phyloP scores from a whole-genome alignment of 1,284 basidiomycete species.

The Apiotrichum porosum region DNA sequence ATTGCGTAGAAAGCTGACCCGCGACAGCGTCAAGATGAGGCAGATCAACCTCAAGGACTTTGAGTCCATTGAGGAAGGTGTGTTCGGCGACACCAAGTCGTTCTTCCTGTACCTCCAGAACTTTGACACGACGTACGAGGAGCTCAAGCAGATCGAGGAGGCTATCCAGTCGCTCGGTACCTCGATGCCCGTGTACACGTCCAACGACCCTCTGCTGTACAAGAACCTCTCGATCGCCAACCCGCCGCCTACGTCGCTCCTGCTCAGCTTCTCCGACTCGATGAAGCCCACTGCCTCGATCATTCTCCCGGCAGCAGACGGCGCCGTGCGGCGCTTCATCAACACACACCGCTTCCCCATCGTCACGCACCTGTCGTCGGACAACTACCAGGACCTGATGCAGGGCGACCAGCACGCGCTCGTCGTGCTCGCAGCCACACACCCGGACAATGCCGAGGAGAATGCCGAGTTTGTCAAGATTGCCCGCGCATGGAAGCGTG shows the following conservation, averaged over 20 bases:
- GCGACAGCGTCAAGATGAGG: conserved; percentile 52
- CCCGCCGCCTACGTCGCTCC: conserved; percentile 52
- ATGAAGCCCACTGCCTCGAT: conserved; percentile 34
- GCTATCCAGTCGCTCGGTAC: conserved; percentile 61
- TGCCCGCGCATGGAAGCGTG: conserved; percentile 60
- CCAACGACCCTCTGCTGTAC: conserved; percentile 52
- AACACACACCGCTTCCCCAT: conserved; percentile 64
- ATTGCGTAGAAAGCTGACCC: conserved; percentile 3
- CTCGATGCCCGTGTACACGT: conserved; percentile 60
- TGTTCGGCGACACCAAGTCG: conserved; percentile 47
- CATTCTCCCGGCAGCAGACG: conserved; percentile 29
- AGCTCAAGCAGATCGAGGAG: conserved; percentile 51
- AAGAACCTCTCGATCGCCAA: conserved; percentile 55
- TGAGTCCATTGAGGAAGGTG: conserved; percentile 53
- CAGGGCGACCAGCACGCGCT: conserved; percentile 63
- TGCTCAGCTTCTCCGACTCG: conserved; percentile 67
- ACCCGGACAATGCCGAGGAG: conserved; percentile 47
- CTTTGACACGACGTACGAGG: conserved; percentile 39
- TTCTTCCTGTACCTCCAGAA: conserved; percentile 71
- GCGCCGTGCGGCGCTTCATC: conserved; percentile 54
- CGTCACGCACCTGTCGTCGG: conserved; percentile 63
- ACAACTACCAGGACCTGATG: conserved; percentile 76
- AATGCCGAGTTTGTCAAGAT: conserved; percentile 55
- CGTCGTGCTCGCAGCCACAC: conserved; percentile 63
- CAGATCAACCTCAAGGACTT: conserved; percentile 52